These are phyloP conservation scores for Murraya paniculata DNA, from an alignment of 345 rosid species.

Conservation along the genomic window DNA sequence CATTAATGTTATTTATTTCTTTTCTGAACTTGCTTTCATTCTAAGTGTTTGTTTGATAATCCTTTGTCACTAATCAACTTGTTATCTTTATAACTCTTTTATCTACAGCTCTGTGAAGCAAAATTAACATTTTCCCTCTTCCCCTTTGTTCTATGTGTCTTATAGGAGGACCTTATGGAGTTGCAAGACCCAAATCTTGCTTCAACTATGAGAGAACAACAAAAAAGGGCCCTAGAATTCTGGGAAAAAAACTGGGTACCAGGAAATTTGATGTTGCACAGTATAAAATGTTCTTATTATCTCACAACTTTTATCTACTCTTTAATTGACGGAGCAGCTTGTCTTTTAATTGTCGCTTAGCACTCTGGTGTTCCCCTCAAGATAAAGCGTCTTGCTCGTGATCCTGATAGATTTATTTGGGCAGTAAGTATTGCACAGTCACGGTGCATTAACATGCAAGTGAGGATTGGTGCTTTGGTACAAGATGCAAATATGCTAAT, in stretches of 20 bases:
- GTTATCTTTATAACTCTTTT: neutral
- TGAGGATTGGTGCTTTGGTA: conserved; percentile 78
- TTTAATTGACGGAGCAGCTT: conserved; percentile 13
- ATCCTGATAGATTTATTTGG: conserved; percentile 83
- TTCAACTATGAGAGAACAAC: conserved; percentile 71
- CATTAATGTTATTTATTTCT: neutral
- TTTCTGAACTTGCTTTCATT: neutral
- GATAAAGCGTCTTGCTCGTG: conserved; percentile 80
- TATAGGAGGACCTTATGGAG: conserved; percentile 76
- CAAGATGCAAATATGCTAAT: conserved; percentile 89
- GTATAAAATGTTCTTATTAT: conserved; percentile 7
- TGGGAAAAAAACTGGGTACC: conserved; percentile 94
- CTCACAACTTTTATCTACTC: neutral
- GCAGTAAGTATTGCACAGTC: conserved; percentile 86
- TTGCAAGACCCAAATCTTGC: conserved; percentile 83
- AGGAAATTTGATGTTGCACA: conserved; percentile 2
- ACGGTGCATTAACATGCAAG: conserved; percentile 71
- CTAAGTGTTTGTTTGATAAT: neutral
- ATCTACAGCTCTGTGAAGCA: neutral
- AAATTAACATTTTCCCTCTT: neutral
- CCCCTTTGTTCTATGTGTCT: conserved; percentile 10
- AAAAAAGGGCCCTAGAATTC: conserved; percentile 61
- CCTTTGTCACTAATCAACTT: neutral
- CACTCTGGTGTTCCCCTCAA: conserved; percentile 83
- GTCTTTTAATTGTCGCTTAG: conserved; percentile 32